Evolutionary conservation across 768 basidiomycete species (phyloP).

Genomic region (Lactarius indigo): DNA sequence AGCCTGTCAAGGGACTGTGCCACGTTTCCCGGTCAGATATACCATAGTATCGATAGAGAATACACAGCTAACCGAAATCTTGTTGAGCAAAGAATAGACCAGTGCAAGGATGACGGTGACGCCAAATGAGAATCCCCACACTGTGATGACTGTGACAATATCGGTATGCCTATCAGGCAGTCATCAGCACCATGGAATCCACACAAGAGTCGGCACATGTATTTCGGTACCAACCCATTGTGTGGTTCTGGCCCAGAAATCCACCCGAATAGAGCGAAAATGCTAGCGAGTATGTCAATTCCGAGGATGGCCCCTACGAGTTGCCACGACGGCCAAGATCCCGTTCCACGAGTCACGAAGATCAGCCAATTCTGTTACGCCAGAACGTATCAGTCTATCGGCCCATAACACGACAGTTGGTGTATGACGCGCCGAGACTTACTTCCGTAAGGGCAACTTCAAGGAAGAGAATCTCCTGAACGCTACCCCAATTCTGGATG

Average conservation of each 20-base stretch:
- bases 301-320: slow-evolving; percentile 38
- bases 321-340: slow-evolving; percentile 39
- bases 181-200: neutral
- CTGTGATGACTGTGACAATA: slow-evolving; percentile 41
- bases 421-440: neutral
- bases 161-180: slow-evolving; percentile 30
- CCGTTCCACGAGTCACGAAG: slow-evolving; percentile 35
- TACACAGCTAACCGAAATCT: slow-evolving; percentile 28
- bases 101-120: slow-evolving; percentile 37
- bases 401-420: neutral
- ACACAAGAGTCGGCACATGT: slow-evolving; percentile 11
- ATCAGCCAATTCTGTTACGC: slow-evolving; percentile 28
- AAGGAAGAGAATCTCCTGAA: slow-evolving; percentile 47
- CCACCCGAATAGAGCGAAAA: slow-evolving; percentile 43
- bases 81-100: slow-evolving; percentile 38
- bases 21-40: neutral
- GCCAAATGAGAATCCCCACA: slow-evolving; percentile 42
- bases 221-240: slow-evolving; percentile 26
- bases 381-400: neutral
- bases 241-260: slow-evolving; percentile 37
- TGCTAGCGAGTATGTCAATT: slow-evolving; percentile 41
- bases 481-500: slow-evolving; percentile 43
- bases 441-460: slow-evolving; percentile 48
- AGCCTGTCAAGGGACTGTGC: slow-evolving; percentile 37
- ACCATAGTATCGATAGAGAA: neutral